Evolutionary conservation across 805 yeast genomes (phyloP), one percentile per base, ranked within the genome.

Genomic region (Saturnispora gosingensis): DNA sequence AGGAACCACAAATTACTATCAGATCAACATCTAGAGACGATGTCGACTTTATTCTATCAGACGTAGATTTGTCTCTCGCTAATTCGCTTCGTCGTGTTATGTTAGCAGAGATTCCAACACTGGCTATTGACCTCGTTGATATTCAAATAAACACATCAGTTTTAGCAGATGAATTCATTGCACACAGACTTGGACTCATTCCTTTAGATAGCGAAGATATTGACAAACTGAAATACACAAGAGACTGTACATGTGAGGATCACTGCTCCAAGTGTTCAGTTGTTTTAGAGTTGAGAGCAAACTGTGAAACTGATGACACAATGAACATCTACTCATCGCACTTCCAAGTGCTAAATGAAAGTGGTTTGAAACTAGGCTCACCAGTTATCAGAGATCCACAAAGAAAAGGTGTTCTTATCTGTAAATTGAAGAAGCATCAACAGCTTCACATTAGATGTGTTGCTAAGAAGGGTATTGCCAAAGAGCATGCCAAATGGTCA

Each of bases 401-500:
- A 54, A 78, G 80, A 35, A 81, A 83, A 56, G 99, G 99, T 51
- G 86, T 91, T n/a, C 70, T 93, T 51, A 81, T 93, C 59, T 88
- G 96, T 70, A 89, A 91, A 67, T 76, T 93, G 59, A 81, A 96
- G 67, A 86, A 85, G 65, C 91, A 89, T 61, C 99, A 93, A 72
- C 97, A 91, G 65, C 74, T 93, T 60, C 80, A 84, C 59, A 72
- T 93, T 54, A 83, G 84, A 59, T 93, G 99, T 70, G 85, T 93
- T 56, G 99, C 99, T 51, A 93, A 93, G 69, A 93, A 93, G 72
- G 99, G 98, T 43, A 89, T 89, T 53, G 87, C 96, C 47, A 90
- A 90, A 67, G 99, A 93, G 67, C 99, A 93, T 65, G 97, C 99
- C 47, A 93, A 93, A 65, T 93, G 99, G 99, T 83, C 93, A 6